phyloP scores from a whole-genome alignment of 1,284 basidiomycete species.

The Ceratorhiza oryzae-sativae region DNA sequence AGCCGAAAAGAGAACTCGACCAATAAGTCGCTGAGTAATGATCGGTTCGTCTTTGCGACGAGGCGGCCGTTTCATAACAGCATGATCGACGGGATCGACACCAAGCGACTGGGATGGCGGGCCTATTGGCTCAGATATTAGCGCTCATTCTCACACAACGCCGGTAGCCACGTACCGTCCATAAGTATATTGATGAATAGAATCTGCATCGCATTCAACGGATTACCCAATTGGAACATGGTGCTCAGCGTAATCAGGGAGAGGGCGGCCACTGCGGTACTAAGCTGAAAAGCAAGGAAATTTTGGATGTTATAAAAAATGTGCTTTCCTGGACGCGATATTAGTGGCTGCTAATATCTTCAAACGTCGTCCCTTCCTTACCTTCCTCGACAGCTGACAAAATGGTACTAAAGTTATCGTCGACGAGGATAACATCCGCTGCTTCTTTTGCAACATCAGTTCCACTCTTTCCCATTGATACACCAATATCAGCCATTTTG shows the following conservation, averaged over 20 bases:
- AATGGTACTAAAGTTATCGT: slow-evolving; percentile 97
- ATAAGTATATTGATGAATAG: slow-evolving; percentile 98
- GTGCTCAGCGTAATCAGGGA: slow-evolving; percentile 95
- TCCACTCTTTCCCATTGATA: slow-evolving; percentile 96
- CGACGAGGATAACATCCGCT: slow-evolving; percentile 95
- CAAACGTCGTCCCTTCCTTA: slow-evolving; percentile 47
- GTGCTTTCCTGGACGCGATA: slow-evolving; percentile 72
- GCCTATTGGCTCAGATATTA: slow-evolving; percentile 54
- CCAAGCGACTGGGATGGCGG: slow-evolving; percentile 95
- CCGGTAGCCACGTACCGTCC: slow-evolving; percentile 72
- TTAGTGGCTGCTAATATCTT: not conserved
- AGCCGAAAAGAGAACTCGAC: slow-evolving; percentile 88
- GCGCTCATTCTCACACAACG: not conserved
- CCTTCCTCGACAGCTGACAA: slow-evolving; percentile 95
- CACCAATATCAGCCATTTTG: slow-evolving; percentile 97
- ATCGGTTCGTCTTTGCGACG: slow-evolving; percentile 89
- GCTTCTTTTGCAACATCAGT: slow-evolving; percentile 99
- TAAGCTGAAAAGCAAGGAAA: slow-evolving; percentile 96
- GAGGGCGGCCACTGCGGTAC: slow-evolving; percentile 93
- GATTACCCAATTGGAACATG: slow-evolving; percentile 86
- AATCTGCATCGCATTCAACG: slow-evolving; percentile 98
- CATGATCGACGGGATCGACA: slow-evolving; percentile 93
- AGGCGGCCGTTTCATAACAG: slow-evolving; percentile 89
- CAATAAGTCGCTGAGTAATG: slow-evolving; percentile 74
- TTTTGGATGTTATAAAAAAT: slow-evolving; percentile 99